phyloP scores from a whole-genome alignment of 2,329 filamentous ascomycete genomes.

The Triangularia verruculosa region DNA sequence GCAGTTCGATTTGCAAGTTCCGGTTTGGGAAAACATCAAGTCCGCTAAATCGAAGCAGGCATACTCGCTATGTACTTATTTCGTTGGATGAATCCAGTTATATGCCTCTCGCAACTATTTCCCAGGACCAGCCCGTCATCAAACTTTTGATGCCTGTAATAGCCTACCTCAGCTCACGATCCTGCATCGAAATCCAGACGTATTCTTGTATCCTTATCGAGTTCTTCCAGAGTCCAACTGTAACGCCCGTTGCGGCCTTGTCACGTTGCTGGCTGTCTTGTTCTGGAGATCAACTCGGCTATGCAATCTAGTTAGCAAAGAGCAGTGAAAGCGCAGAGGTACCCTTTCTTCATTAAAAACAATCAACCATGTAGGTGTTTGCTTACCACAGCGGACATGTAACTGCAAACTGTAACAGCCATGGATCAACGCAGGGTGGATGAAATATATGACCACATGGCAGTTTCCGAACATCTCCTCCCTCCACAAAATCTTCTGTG shows the following conservation, averaged over 20 bases:
- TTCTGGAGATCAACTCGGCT: neutral
- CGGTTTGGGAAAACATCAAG: too few species aligned
- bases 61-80: neutral
- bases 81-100: neutral
- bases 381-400: conserved; percentile 63
- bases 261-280: neutral
- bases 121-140: neutral
- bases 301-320: neutral
- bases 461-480: conserved; percentile 59
- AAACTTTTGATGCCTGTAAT: neutral
- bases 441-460: conserved; percentile 63
- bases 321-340: too few species aligned
- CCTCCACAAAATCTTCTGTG: conserved; percentile 59
- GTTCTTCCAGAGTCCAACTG: neutral
- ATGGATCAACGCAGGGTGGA: conserved; percentile 61
- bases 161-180: neutral
- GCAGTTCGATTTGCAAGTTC: too few species aligned
- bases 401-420: conserved; percentile 61
- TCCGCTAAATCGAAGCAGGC: too few species aligned
- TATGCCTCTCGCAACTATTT: neutral
- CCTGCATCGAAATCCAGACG: neutral
- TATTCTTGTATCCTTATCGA: neutral
- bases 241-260: neutral
- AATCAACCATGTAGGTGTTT: neutral
- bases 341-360: neutral